Evolutionary conservation across 2,329 filamentous ascomycete genomes (phyloP), one percentile per base, ranked within the genome.

Genomic region (Plenodomus tracheiphilus): DNA sequence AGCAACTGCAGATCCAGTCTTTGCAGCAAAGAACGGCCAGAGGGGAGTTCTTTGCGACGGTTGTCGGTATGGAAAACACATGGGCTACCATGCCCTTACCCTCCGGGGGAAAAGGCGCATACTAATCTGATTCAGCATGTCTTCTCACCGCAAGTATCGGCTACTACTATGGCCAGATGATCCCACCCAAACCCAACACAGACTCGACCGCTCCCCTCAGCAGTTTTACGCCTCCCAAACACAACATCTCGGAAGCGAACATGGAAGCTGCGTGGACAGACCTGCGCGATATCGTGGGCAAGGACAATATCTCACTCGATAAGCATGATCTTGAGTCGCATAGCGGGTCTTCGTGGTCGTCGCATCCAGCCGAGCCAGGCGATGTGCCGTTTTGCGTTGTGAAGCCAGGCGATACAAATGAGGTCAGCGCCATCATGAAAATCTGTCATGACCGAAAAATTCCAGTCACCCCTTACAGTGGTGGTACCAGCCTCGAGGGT

Each of bases 391-490:
- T 80, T 53, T 73, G 91, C 69, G 79, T 97, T 43, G 81, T 96
- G 35, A 93, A 86, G 67, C 92, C 91, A 0, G 78, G 75, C 37
- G 84, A 80, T 30, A 97, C 92, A 1, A 87, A 92, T 56, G 87
- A 97, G 61, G 91, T 96, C 8, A 87, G 88, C n/a, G 78, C 81
- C 54, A 84, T 97, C 51, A 93, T 96, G 86, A 92, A 93, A 75
- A 76, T 96, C 47, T 96, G 92, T 75, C 89, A 96, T 70, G 74
- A 78, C 64, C 80, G 92, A 35, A 80, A 81, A 47, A 94, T 97
- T 54, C 92, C 92, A 4, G 90, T 96, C 19, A 92, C 89, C 3
- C 87, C 86, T 2, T 96, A 91, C 75, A 91, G 87, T 48, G 92
- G 92, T 37, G 92, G 92, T 28, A 96, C 92, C 7, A 92, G 88